These are phyloP conservation scores for Marasmius sp. DNA, from an alignment of 1,284 basidiomycete genomes.

Conservation along the genomic window DNA sequence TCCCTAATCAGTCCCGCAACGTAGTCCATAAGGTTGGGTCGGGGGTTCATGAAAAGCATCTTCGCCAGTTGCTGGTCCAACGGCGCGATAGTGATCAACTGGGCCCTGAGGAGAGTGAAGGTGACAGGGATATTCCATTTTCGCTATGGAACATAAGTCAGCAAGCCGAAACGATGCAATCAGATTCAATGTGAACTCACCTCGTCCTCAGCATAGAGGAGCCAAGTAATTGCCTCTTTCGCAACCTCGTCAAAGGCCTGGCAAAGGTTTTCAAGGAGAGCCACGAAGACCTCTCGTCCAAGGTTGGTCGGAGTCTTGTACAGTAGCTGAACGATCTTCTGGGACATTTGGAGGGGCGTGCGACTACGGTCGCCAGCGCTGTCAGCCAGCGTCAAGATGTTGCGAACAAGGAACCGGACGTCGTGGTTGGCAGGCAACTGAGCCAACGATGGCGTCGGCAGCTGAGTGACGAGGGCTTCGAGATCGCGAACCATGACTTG, in stretches of 20 bases:
- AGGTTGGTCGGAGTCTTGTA: conserved; percentile 85
- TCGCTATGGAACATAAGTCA: conserved; percentile 49
- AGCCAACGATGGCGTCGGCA: conserved; percentile 65
- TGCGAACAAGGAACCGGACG: conserved; percentile 79
- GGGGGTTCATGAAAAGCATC: conserved; percentile 78
- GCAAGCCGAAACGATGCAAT: conserved; percentile 7
- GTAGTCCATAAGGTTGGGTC: conserved; percentile 81
- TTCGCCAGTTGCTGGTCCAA: conserved; percentile 94
- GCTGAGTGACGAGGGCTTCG: conserved; percentile 74
- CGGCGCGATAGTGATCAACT: conserved; percentile 77
- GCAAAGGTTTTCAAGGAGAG: conserved; percentile 88
- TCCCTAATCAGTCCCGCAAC: conserved; percentile 85
- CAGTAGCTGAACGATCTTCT: conserved; percentile 87
- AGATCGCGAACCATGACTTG: conserved; percentile 76
- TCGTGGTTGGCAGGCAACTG: conserved; percentile 82
- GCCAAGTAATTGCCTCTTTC: conserved; percentile 96
- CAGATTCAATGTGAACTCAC: conserved; percentile 40
- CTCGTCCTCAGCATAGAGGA: conserved; percentile 96
- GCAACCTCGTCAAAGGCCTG: conserved; percentile 89
- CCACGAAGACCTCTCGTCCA: conserved; percentile 89
- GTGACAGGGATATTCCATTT: conserved; percentile 98
- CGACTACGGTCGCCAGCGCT: conserved; percentile 81
- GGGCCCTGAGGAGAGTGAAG: conserved; percentile 82
- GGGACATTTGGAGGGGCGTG: conserved; percentile 90
- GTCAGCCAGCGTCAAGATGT: conserved; percentile 78